These are phyloP conservation scores for Coprinopsis strossmayeri DNA, from an alignment of 768 basidiomycete species.

Conservation along the genomic window DNA sequence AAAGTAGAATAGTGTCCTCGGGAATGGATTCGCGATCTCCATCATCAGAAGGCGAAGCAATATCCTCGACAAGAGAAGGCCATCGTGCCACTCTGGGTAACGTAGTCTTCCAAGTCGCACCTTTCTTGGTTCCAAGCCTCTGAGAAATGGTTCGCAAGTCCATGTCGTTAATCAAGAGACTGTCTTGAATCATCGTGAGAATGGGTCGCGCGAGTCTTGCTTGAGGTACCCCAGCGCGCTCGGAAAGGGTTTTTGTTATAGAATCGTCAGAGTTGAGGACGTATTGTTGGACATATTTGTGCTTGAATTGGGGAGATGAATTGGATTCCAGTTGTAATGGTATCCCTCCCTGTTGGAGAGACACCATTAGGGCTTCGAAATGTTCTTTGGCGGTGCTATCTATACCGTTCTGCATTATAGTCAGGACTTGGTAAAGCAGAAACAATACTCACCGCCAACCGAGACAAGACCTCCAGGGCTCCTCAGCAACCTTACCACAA, in stretches of 20 bases:
- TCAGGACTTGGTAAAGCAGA: not conserved
- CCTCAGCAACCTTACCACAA: conserved; percentile 21
- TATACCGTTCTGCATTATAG: not conserved
- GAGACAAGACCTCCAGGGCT: conserved; percentile 24
- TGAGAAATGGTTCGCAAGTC: conserved; percentile 23
- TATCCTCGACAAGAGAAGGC: conserved; percentile 20
- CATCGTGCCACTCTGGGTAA: conserved; percentile 22
- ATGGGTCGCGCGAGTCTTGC: conserved; percentile 22
- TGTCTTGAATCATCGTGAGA: conserved; percentile 23
- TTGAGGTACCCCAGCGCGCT: conserved; percentile 20
- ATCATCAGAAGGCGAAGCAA: conserved; percentile 14
- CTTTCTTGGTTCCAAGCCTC: conserved; percentile 16
- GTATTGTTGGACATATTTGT: conserved; percentile 21
- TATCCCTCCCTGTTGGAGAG: conserved; percentile 18
- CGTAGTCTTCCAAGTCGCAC: conserved; percentile 20
- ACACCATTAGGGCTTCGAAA: conserved; percentile 18
- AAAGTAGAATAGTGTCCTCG: conserved; percentile 22
- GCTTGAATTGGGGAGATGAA: conserved; percentile 16
- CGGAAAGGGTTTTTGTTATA: conserved; percentile 16
- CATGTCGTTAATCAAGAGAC: conserved; percentile 20
- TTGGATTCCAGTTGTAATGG: conserved; percentile 18
- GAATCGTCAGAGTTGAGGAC: conserved; percentile 19
- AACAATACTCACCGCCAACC: conserved; percentile 19
- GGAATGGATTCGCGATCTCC: conserved; percentile 18
- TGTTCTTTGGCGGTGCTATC: conserved; percentile 22